Percentiles rank a stretch among this genome's conserved stretches.
phyloP scores from a whole-genome alignment of 1,284 basidiomycete genomes.

The Wallemia ichthyophaga region DNA sequence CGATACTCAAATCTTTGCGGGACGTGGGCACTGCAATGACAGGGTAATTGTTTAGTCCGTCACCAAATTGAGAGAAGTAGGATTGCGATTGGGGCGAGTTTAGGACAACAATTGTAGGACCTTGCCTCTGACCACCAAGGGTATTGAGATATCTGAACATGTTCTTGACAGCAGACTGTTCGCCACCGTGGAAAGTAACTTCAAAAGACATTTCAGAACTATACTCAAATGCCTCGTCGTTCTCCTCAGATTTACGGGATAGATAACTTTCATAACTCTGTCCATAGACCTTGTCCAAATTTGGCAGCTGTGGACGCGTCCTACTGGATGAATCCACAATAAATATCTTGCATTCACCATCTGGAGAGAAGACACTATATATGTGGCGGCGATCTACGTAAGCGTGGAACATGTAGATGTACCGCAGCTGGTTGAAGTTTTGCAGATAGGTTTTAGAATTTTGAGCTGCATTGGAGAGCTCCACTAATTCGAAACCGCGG shows the following conservation, averaged over 20 bases:
- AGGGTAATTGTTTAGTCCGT: constrained; percentile 56
- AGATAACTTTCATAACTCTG: constrained; percentile 18
- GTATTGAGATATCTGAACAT: constrained; percentile 56
- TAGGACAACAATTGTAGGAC: constrained; percentile 39
- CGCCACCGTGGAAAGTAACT: constrained; percentile 43
- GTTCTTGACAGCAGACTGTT: constrained; percentile 50
- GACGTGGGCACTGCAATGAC: constrained; percentile 52
- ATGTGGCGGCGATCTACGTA: constrained; percentile 48
- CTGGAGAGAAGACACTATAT: constrained; percentile 61
- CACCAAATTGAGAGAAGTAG: constrained; percentile 50
- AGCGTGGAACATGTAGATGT: constrained; percentile 76
- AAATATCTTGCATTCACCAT: constrained; percentile 43
- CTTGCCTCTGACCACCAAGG: constrained; percentile 28
- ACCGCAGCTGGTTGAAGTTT: constrained; percentile 38
- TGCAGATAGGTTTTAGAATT: constrained; percentile 43
- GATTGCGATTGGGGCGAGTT: constrained; percentile 57
- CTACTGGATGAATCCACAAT: constrained; percentile 61
- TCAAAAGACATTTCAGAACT: constrained; percentile 36
- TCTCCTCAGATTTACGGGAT: constrained; percentile 6
- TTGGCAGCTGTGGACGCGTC: constrained; percentile 48
- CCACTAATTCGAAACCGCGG: constrained; percentile 51
- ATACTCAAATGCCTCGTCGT: constrained; percentile 29
- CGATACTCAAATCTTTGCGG: constrained; percentile 4
- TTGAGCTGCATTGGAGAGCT: constrained; percentile 35
- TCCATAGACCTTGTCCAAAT: constrained; percentile 40